phyloP scores from a whole-genome alignment of 2,329 filamentous ascomycete species.

The Paraphoma chrysanthemicola region DNA sequence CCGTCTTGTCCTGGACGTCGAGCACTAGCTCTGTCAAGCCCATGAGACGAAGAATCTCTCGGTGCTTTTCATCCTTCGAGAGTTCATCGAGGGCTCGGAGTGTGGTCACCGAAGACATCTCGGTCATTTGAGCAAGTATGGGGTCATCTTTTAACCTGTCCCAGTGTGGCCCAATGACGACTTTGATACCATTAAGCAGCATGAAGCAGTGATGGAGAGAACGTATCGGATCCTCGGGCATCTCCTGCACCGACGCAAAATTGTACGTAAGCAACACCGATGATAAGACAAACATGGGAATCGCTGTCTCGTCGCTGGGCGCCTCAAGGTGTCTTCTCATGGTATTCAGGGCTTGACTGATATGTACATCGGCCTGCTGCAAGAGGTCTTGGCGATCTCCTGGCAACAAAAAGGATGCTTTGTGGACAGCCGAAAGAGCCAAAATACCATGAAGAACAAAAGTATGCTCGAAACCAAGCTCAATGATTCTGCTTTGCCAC shows the following conservation, averaged over 20 bases:
- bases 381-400: constrained; percentile 30
- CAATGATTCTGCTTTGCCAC: constrained; percentile 28
- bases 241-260: constrained; percentile 35
- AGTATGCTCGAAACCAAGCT: constrained; percentile 34
- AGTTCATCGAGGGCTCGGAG: constrained; percentile 18
- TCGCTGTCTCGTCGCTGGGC: constrained; percentile 24
- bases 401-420: constrained; percentile 24
- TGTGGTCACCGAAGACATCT: constrained; percentile 13
- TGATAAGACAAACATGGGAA: constrained; percentile 41
- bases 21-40: constrained; percentile 31
- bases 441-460: constrained; percentile 40
- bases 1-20: constrained; percentile 24
- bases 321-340: constrained; percentile 32
- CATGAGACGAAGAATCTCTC: constrained; percentile 29
- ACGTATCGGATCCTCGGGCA: constrained; percentile 35
- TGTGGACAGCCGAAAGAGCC: constrained; percentile 38
- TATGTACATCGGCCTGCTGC: constrained; percentile 36
- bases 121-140: constrained; percentile 21
- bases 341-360: constrained; percentile 30
- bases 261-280: constrained; percentile 37
- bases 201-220: constrained; percentile 39
- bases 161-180: constrained; percentile 34
- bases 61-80: constrained; percentile 17
- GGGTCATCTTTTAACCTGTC: constrained; percentile 23
- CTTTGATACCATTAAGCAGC: constrained; percentile 32